Base-by-base conservation (phyloP, 2,329 filamentous ascomycete genomes). In the Alternaria hordeiaustralica region DNA sequence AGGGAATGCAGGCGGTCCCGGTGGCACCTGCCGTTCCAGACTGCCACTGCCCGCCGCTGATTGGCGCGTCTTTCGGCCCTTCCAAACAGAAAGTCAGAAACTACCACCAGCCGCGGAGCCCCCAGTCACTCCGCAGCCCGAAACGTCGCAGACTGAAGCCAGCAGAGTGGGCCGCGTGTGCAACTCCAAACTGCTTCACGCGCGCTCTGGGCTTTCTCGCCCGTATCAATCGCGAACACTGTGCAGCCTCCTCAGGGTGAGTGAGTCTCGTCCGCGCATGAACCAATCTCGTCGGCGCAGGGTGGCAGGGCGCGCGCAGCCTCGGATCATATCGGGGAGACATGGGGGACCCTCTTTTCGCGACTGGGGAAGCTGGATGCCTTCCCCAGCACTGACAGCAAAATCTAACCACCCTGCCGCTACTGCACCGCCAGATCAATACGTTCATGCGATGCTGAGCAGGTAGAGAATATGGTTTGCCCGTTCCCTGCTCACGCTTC, bases 21-120 rank as follows among this genome's bases (percentile, higher is more conserved):
- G 61, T 65, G 66, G 63, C 67, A 69, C 49, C 56, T 60, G 60
- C 64, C 56, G 43, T 53, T 59, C 43, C 65, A 61, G 59, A 63
- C 45, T 56, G 49, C 47, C 50, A 26, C 20, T 41, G 41, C 51
- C 25, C 21, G 23, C 18, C 45, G 28, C 23, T 30, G 20, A 59
- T 56, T 53, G 59, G 60, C 33, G 41, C 55, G 41, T 26, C 30
- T 23, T 26, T 54, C 59, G 60, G 54, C 45, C 63, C 55, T 55
- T 59, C 58, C 56, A 18, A 28, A 23, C 36, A 61, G 53, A 60
- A 55, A 36, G 33, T 36, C 36, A 61, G 53, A 56, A 21, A 50
- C 49, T n/a, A 50, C 47, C 47, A 28, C 15, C 25, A 20, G 36
- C 54, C 43, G 45, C 36, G 15, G 58, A 44, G 30, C 12, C 57